A percentile compares a stretch with the other conserved stretches of the same genome.
Evolutionary conservation across 2,329 filamentous ascomycete genomes (phyloP).

Genomic region (Didymella pinodella): DNA sequence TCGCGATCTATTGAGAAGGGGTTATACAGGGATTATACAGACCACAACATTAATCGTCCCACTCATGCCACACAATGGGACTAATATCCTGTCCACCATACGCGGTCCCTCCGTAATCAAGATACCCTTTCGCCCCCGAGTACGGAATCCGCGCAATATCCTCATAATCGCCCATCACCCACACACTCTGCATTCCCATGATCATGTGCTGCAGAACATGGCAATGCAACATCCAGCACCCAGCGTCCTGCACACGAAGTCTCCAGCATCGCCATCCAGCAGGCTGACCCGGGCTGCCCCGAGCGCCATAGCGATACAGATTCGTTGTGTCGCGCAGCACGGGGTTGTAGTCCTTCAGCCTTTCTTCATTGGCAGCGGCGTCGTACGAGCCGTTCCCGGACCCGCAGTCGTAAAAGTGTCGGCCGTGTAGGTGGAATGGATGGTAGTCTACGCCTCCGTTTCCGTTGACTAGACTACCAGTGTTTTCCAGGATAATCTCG

Average conservation of each 20-base stretch:
- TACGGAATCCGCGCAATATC: conserved; percentile 50
- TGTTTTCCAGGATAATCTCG: conserved; percentile 61
- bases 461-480: conserved; percentile 25
- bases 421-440: conserved; percentile 65
- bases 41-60: background rate
- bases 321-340: conserved; percentile 60
- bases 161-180: conserved; percentile 55
- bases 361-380: conserved; percentile 57
- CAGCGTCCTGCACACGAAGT: conserved; percentile 54
- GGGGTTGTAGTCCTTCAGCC: conserved; percentile 48
- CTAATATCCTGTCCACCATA: conserved; percentile 44
- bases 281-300: conserved; percentile 51
- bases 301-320: conserved; percentile 62
- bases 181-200: conserved; percentile 61
- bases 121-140: conserved; percentile 53
- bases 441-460: conserved; percentile 50
- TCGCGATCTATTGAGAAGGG: too few relatives aligned
- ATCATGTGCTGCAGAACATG: conserved; percentile 66
- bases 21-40: too few relatives aligned
- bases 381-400: conserved; percentile 63
- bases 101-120: conserved; percentile 55
- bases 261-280: conserved; percentile 70
- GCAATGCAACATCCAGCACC: conserved; percentile 69
- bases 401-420: conserved; percentile 64
- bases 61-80: conserved; percentile 26